Evolutionary conservation across 768 basidiomycete species (phyloP).

Genomic region (Naganishia antarctica): DNA sequence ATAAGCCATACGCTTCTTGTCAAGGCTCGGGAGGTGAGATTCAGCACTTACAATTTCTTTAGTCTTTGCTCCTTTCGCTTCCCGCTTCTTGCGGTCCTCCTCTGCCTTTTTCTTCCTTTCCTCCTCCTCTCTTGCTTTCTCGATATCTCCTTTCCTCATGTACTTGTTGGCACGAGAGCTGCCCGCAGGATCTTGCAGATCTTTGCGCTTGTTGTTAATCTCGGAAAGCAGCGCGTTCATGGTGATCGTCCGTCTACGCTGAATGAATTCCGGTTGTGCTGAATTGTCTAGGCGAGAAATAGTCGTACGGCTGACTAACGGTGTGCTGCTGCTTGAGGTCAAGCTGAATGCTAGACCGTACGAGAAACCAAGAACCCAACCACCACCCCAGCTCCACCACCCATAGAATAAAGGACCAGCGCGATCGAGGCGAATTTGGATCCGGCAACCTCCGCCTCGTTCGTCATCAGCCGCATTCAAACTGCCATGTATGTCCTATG

Average conservation of each 20-base stretch:
- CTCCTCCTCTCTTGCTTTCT: constrained; percentile 55
- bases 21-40: constrained; percentile 20
- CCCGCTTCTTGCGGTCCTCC: constrained; percentile 40
- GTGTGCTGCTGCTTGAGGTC: too few relatives aligned
- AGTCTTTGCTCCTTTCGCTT: constrained; percentile 39
- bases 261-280: too few relatives aligned
- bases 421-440: constrained; percentile 14
- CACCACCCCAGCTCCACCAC: too few relatives aligned
- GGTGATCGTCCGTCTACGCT: too few relatives aligned
- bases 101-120: constrained; percentile 52
- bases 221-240: constrained; percentile 93
- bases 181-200: constrained; percentile 52
- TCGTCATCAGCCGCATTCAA: constrained; percentile 13
- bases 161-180: constrained; percentile 60
- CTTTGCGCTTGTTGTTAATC: constrained; percentile 80
- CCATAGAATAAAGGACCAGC: too few relatives aligned
- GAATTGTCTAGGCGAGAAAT: too few relatives aligned
- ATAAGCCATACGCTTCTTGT: not conserved
- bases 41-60: constrained; percentile 29
- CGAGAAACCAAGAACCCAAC: not conserved
- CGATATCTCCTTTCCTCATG: constrained; percentile 84
- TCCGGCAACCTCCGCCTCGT: not conserved
- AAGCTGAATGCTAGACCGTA: too few relatives aligned
- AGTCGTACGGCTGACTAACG: too few relatives aligned
- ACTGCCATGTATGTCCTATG: not conserved